Conservation (phyloP, 108 stramenopile species). For the Cyclotella baltica region DNA sequence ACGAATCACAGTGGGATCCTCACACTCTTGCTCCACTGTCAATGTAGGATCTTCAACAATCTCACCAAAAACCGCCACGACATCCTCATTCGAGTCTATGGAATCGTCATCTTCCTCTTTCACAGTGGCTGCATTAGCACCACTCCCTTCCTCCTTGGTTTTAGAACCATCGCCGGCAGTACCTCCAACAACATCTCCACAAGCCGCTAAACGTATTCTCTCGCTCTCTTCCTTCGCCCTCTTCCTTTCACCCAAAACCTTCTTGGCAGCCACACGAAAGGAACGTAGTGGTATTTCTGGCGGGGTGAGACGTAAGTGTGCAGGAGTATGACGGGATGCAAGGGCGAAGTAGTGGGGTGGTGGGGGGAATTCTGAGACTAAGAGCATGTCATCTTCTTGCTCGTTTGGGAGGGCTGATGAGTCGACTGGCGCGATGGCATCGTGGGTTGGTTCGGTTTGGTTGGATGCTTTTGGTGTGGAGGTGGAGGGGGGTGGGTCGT, state of each 20-base stretch:
- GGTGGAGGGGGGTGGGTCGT: not conserved
- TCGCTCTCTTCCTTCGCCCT: conserved; percentile 56
- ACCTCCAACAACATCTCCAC: conserved; percentile 37
- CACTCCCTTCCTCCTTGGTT: conserved; percentile 1
- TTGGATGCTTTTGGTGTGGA: conserved; percentile 9
- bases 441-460: not conserved
- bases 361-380: conserved; percentile 88
- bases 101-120: conserved; percentile 69
- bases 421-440: not conserved
- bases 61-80: conserved; percentile 88
- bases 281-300: conserved; percentile 78
- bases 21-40: conserved; percentile 68
- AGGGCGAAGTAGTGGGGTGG: conserved; percentile 81
- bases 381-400: conserved; percentile 33
- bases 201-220: conserved; percentile 50
- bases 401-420: no score
- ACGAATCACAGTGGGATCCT: conserved; percentile 72
- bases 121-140: not conserved
- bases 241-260: conserved; percentile 39
- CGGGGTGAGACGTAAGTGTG: conserved; percentile 15
- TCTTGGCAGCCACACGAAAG: conserved; percentile 75
- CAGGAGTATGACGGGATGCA: conserved; percentile 51
- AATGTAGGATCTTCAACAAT: conserved; percentile 87
- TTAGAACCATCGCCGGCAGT: not conserved
- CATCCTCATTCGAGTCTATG: conserved; percentile 59